Evolutionary conservation across 2,329 filamentous ascomycete genomes (phyloP).

Genomic region (Aschersonia sp.): DNA sequence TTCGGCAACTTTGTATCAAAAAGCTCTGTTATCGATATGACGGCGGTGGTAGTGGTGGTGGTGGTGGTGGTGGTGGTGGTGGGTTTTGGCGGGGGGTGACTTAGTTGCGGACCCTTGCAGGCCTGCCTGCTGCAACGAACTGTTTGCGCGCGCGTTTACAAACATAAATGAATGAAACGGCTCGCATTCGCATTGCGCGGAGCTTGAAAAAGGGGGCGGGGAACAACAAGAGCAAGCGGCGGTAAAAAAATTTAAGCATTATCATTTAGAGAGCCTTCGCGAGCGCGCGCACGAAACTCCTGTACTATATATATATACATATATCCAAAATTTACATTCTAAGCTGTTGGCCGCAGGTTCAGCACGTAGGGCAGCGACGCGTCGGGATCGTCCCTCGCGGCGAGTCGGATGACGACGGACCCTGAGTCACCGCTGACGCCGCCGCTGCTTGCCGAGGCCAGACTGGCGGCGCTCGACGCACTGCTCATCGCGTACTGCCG

Average conservation of each 20-base stretch:
- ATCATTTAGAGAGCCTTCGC: no score
- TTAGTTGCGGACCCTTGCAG: no score
- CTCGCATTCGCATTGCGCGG: no score
- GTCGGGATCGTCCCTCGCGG: slow-evolving; percentile 20
- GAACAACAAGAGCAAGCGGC: no score
- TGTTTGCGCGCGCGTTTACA: no score
- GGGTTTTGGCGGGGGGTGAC: no score
- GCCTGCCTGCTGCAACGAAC: no score
- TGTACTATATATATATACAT: not conserved
- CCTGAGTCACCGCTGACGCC: slow-evolving; percentile 15
- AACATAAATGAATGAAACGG: no score
- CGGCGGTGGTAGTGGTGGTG: no score
- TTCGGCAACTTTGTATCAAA: not conserved
- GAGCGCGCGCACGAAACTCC: not conserved
- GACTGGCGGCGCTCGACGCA: slow-evolving; percentile 23
- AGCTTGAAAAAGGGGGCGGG: no score
- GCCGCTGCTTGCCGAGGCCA: slow-evolving; percentile 16
- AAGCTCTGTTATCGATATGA: not conserved
- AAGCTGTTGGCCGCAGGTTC: slow-evolving; percentile 15
- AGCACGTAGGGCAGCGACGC: slow-evolving; percentile 22
- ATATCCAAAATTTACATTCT: not conserved
- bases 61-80: no score
- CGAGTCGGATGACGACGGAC: slow-evolving; percentile 31
- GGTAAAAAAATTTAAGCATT: no score
- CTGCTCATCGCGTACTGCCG: slow-evolving; percentile 22